Conservation (phyloP, 495 filamentous ascomycete species). For the Penicillium riverlandense region DNA sequence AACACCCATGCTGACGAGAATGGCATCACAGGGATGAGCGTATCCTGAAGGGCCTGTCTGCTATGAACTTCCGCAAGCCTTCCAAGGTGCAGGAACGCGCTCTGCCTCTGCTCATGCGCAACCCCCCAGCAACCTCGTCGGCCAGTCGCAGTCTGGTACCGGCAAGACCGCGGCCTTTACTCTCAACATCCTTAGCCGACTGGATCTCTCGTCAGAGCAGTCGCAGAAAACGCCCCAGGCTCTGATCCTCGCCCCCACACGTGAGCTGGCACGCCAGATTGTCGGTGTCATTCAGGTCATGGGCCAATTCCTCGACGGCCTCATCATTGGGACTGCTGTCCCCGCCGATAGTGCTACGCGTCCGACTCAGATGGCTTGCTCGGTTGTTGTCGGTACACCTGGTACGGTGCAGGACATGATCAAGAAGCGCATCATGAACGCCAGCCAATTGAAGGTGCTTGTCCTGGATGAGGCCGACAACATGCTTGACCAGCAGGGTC, state of each 20-base stretch:
- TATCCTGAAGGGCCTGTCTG: slow-evolving; percentile 56
- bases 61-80: slow-evolving; percentile 87
- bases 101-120: slow-evolving; percentile 73
- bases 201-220: slow-evolving; percentile 59
- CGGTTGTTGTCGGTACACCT: slow-evolving; percentile 87
- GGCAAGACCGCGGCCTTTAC: slow-evolving; percentile 98
- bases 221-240: slow-evolving; percentile 63
- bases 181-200: slow-evolving; percentile 77
- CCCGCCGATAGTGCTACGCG: slow-evolving; percentile 61
- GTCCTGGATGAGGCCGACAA: slow-evolving; percentile 94
- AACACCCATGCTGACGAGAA: slow-evolving; percentile 4
- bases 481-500: slow-evolving; percentile 88
- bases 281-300: slow-evolving; percentile 72
- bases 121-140: slow-evolving; percentile 91
- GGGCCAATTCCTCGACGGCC: slow-evolving; percentile 68
- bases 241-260: slow-evolving; percentile 82
- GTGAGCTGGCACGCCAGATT: slow-evolving; percentile 93
- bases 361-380: slow-evolving; percentile 54
- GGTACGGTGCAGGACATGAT: slow-evolving; percentile 88
- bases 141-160: slow-evolving; percentile 96
- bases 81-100: slow-evolving; percentile 96
- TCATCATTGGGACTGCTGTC: slow-evolving; percentile 71
- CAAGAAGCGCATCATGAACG: slow-evolving; percentile 59
- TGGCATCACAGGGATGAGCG: slow-evolving; percentile 29
- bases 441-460: slow-evolving; percentile 61